phyloP scores from a whole-genome alignment of 106 monocot genomes.

The Phalaenopsis equestris region DNA sequence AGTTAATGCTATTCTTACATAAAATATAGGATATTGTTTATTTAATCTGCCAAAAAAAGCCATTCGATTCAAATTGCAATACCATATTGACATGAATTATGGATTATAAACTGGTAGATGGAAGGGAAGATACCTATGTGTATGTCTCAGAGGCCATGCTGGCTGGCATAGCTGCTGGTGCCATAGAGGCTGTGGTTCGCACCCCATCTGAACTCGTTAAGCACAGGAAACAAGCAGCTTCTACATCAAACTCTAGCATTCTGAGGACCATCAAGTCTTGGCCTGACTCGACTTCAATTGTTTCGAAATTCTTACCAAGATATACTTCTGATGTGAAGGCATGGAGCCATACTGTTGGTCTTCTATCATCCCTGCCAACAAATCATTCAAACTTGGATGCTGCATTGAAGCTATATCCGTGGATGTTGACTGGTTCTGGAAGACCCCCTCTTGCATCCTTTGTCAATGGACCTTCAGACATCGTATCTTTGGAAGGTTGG shows the following conservation, averaged over 20 bases:
- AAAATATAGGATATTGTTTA: neutral
- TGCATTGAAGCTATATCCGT: constrained; percentile 68
- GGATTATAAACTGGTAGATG: constrained; percentile 50
- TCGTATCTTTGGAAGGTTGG: constrained; percentile 80
- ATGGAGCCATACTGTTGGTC: constrained; percentile 41
- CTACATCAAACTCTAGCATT: constrained; percentile 29
- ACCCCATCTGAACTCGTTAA: constrained; percentile 95
- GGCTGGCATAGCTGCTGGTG: constrained; percentile 81
- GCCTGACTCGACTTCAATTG: constrained; percentile 13
- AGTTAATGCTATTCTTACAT: neutral
- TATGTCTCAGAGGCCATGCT: constrained; percentile 76
- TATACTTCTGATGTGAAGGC: constrained; percentile 51
- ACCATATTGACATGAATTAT: neutral
- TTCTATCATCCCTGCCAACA: constrained; percentile 51
- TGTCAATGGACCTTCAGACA: constrained; percentile 38
- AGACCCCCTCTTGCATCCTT: constrained; percentile 80
- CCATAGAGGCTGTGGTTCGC: constrained; percentile 44
- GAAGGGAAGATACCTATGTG: constrained; percentile 88
- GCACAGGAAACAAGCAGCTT: constrained; percentile 59
- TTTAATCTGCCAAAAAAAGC: neutral
- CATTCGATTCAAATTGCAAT: neutral
- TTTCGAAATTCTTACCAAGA: constrained; percentile 56
- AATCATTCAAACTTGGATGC: constrained; percentile 36
- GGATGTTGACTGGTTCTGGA: constrained; percentile 94
- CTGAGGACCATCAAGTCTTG: constrained; percentile 13